These are phyloP conservation scores for Dictyostelium purpureum DNA, from an alignment of 78 protist genomes.

Conservation along the genomic window DNA sequence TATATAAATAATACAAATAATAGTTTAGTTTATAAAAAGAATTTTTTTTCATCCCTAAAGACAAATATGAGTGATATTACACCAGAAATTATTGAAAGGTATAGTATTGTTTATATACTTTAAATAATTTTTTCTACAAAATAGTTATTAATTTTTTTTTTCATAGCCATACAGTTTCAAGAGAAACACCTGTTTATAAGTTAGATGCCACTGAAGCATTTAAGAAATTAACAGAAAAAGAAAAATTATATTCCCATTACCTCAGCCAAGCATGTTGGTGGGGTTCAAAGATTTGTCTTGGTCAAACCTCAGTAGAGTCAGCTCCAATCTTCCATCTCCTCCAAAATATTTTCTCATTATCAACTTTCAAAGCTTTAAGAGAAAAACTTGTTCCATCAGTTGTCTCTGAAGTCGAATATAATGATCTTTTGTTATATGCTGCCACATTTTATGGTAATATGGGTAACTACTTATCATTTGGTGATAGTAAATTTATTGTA, in stretches of 20 bases:
- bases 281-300: slow-evolving; percentile 55
- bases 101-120: no score
- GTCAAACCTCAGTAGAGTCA: slow-evolving; percentile 80
- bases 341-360: slow-evolving; percentile 38
- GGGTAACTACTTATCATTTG: slow-evolving; percentile 89
- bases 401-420: slow-evolving; percentile 8
- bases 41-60: no score
- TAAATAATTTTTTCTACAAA: no score
- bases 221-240: slow-evolving; percentile 62
- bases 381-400: slow-evolving; percentile 6
- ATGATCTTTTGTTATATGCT: slow-evolving; percentile 2
- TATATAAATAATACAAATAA: no score
- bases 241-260: slow-evolving; percentile 80
- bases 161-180: background rate
- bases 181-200: slow-evolving; percentile 50
- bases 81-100: no score
- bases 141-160: no score
- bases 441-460: slow-evolving; percentile 83
- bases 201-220: slow-evolving; percentile 73
- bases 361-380: background rate
- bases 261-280: slow-evolving; percentile 30
- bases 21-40: no score
- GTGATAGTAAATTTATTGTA: slow-evolving; percentile 87
- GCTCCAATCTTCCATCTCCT: slow-evolving; percentile 68
- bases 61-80: no score